Conservation (phyloP, 169 alveolate species). For the Neospora caninum region DNA sequence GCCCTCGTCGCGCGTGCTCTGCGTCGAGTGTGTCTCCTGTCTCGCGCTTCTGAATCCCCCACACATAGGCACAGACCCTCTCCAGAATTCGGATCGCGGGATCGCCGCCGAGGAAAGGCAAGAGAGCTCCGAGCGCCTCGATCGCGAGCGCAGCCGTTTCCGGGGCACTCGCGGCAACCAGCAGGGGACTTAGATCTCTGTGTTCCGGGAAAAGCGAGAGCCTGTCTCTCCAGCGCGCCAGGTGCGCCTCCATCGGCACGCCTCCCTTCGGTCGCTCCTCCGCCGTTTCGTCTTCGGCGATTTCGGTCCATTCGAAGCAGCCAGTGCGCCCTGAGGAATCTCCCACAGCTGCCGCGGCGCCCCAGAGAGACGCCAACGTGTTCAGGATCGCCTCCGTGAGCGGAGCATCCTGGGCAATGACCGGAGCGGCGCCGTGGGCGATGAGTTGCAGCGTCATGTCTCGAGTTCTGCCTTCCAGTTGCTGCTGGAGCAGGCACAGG, state of each 20-base stretch:
- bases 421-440: background rate
- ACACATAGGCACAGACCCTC: background rate
- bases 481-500: background rate
- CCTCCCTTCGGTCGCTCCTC: background rate
- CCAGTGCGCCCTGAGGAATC: background rate
- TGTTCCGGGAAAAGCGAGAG: background rate
- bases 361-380: background rate
- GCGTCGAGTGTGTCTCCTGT: background rate
- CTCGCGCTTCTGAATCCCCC: background rate
- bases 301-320: background rate
- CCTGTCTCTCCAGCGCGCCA: background rate
- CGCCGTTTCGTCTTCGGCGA: background rate
- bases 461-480: background rate
- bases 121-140: background rate
- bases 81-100: background rate
- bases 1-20: background rate
- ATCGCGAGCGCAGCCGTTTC: background rate
- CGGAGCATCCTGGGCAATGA: background rate
- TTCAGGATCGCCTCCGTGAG: background rate
- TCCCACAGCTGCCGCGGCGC: background rate
- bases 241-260: background rate
- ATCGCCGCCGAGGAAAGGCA: conserved; percentile 9
- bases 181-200: background rate
- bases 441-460: background rate
- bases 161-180: background rate